Evolutionary conservation across 164 flowering plant species (phyloP).

Genomic region (Aristolochia californica): DNA sequence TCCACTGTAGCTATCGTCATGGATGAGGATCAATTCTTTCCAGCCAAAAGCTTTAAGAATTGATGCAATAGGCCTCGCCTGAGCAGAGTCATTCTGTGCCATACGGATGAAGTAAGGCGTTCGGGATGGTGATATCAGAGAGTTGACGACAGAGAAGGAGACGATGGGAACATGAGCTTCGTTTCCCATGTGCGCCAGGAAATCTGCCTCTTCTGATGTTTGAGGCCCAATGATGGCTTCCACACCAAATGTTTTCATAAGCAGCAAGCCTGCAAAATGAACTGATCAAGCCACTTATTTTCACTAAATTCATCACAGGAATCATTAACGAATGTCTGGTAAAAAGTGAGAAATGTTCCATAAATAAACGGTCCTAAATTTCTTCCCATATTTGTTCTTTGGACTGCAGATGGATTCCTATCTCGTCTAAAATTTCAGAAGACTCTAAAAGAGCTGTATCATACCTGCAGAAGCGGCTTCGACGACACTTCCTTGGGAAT

Average conservation of each 20-base stretch:
- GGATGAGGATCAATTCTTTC: slow-evolving; percentile 13
- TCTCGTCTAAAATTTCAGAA: background rate
- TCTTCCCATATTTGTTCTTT: background rate
- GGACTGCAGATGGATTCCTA: background rate
- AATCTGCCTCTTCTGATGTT: slow-evolving; percentile 14
- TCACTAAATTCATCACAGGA: background rate
- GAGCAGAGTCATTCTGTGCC: slow-evolving; percentile 13
- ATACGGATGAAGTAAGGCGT: slow-evolving; percentile 14
- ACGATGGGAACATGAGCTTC: slow-evolving; percentile 14
- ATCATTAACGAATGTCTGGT: background rate
- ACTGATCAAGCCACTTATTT: background rate
- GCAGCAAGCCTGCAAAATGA: slow-evolving; percentile 11
- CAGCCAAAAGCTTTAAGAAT: slow-evolving; percentile 10
- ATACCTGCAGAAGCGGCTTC: slow-evolving; percentile 1
- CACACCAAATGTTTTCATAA: slow-evolving; percentile 13
- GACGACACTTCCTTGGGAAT: slow-evolving; percentile 11
- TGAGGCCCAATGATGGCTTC: slow-evolving; percentile 21
- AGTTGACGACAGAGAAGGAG: slow-evolving; percentile 14
- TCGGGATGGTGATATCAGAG: slow-evolving; percentile 4
- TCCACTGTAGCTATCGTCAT: slow-evolving; percentile 16
- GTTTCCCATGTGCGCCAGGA: slow-evolving; percentile 12
- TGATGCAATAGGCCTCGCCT: slow-evolving; percentile 17
- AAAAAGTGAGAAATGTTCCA: background rate
- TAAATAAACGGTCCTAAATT: too few species aligned
- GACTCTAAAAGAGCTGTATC: too few species aligned